Evolutionary conservation across 805 yeast species (phyloP).

Genomic region (Scheffersomyces lignosus): DNA sequence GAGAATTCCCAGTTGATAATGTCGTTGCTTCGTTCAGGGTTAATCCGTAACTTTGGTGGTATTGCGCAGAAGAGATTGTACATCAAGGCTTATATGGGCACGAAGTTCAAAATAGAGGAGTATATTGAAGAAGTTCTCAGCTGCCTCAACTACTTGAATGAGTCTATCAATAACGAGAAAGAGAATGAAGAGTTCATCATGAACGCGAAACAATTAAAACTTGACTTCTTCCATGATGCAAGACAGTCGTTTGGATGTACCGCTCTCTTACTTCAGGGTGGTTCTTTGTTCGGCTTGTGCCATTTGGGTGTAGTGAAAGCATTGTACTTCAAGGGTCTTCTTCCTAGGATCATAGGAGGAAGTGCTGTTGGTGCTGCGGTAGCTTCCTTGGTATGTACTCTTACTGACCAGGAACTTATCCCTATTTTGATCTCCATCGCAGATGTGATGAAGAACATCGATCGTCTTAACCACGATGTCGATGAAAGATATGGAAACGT

Average conservation of each 20-base stretch:
- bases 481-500: conserved; percentile 65
- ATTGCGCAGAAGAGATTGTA: conserved; percentile 77
- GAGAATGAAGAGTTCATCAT: conserved; percentile 35
- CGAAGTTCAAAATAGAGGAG: conserved; percentile 85
- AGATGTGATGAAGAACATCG: conserved; percentile 43
- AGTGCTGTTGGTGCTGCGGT: conserved; percentile 93
- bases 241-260: conserved; percentile 88
- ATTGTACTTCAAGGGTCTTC: conserved; percentile 65
- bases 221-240: conserved; percentile 81
- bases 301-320: conserved; percentile 92
- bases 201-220: conserved; percentile 56
- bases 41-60: conserved; percentile 88
- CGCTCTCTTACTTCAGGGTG: conserved; percentile 90
- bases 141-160: conserved; percentile 62
- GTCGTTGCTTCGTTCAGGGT: conserved; percentile 75
- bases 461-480: conserved; percentile 52
- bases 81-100: conserved; percentile 82
- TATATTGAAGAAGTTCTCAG: conserved; percentile 74
- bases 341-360: conserved; percentile 88
- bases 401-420: conserved; percentile 63
- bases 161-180: conserved; percentile 31
- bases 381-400: conserved; percentile 79
- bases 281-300: conserved; percentile 89
- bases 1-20: conserved; percentile 60
- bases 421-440: conserved; percentile 42